Evolutionary conservation across 345 rosid genomes (phyloP), one percentile per base, ranked within the genome.

Genomic region (Boechera divaricarpa): DNA sequence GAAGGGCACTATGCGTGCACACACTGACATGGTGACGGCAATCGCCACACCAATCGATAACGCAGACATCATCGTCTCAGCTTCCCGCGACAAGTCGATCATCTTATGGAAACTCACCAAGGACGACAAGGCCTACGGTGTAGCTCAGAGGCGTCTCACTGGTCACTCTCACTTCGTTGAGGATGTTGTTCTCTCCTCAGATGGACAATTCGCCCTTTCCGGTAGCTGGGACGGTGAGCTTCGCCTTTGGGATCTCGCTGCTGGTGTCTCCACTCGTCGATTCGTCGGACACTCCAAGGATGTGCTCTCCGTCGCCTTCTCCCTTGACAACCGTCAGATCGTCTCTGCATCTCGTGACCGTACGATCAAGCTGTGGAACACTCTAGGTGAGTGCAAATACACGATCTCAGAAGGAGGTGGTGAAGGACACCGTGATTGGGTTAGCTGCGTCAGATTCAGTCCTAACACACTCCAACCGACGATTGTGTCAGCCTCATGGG

Each of bases 201-300:
- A 94, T 51, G 90, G 97, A 15, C 97, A 92, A 85, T 94, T 94
- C 76, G 98, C 98, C 0, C 94, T 94, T 44, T 94, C 98, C 32
- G 97, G 98, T 6, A 87, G 97, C 42, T 94, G 98, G 98, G 98
- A 94, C 76, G 89, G 97, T 28, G 98, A 94, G 89, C 97, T 94
- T 28, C 97, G 98, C 7, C 97, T 94, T 44, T 94, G 98, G 98
- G 98, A 94, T 70, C 91, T 94, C 36, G 79, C 82, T 11, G 12
- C 90, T n/a, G 98, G 97, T 3, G 72, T 77, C 16, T 87, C 95
- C 18, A 86, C 97, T n/a, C 91, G 97, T 57, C 76, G 98, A 6
- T 94, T 94, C 68, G 97, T 90, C 1, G 98, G 98, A 29, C 98
- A 94, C 88, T 86, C 97, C 42, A 94, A 94, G 74, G 97, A 94